Base-by-base conservation (phyloP, 179 eudicot species). In the Spinacia oleracea region DNA sequence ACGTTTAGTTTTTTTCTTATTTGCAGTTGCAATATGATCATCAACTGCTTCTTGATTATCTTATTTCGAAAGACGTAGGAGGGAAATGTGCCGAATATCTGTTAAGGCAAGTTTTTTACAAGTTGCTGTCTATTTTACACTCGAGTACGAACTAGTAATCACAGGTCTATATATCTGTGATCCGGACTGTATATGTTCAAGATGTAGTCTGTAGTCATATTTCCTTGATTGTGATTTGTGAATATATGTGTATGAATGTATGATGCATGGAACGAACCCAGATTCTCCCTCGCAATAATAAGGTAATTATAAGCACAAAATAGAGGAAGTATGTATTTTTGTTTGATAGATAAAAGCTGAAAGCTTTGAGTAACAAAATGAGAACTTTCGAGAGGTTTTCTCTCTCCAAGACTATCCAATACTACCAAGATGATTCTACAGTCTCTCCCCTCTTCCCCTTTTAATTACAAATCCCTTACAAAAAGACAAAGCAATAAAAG, bases 41-140 rank as follows among this genome's bases (percentile, higher is more conserved):
- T 84, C 96, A 93, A 73, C 88, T 96, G 55, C 98, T 96, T 81
- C 96, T 96, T 78, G 99, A 93, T 87, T 96, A 90, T 87, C 98
- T 95, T 63, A 93, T 96, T 81, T 93, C 99, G 63, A 93, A 87
- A 81, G 97, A 91, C 81, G 85, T 88, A 7, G 99, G 99, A 72
- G 86, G 85, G 79, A 83, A 77, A 51, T 93, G 88, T 78, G 98
- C 99, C 40, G 94, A 96, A 88, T 96, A 96, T 86, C 86, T 96
- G 79, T 81, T 96, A 86, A 90, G 91, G 98, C 89, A 83, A 68
- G 67, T 42, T 34, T 29, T 78, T n/a, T 53, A 38, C 46, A 73
- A 55, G 59, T 43, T 68, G 58, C n/a, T 2, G 25, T 18, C 23
- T 9, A 11, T 35, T 70, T 3, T 81, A 23, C 7, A 27, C 73